Evolutionary conservation across 2,329 filamentous ascomycete species (phyloP), one percentile per base, ranked within the genome.

Genomic region (Diplodia sapinea): DNA sequence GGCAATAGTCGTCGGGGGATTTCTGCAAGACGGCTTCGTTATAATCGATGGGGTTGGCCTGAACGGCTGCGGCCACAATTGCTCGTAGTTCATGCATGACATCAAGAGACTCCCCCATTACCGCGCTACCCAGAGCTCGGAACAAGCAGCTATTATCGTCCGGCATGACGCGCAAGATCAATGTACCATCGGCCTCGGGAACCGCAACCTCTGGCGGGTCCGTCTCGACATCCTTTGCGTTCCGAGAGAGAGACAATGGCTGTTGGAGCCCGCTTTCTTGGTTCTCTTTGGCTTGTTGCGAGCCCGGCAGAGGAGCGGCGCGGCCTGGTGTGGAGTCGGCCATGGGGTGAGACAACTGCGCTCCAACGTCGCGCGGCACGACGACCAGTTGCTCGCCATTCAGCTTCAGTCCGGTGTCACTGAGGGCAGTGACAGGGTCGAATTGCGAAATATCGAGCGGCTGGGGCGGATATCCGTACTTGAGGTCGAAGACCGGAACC

Each of bases 81-180:
- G 86, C 88, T 66, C 94, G 89, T 20, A 97, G 83, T 73, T 91
- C 89, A 0, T 84, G 87, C 87, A 91, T 90, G 9, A 84, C 83
- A 70, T 90, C 88, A 72, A 90, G 84, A 1, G 83, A 82, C 11
- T 77, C 76, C 38, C 87, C 86, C 59, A 92, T 87, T n/a, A 96
- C 85, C 3, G 91, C 91, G 65, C 89, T 91, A 17, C 92, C 91
- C 56, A 98, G 89, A 0, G 94, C 94, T 33, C 93, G 91, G 79
- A 97, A 98, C 74, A 98, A 88, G 80, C 94, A 98, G 68, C 89
- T 93, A 79, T 97, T 97, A 79, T 98, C 94, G 75, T 97, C 94
- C 4, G 94, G 93, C 94, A 98, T 97, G 62, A 98, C 92, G 15
- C 94, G 90, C 20, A 97, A 86, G 9, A 96, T 91, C 20, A 87